These are phyloP conservation scores for Haplosporangium sp. DNA, from an alignment of 371 early-diverging fungal species.

Conservation along the genomic window DNA sequence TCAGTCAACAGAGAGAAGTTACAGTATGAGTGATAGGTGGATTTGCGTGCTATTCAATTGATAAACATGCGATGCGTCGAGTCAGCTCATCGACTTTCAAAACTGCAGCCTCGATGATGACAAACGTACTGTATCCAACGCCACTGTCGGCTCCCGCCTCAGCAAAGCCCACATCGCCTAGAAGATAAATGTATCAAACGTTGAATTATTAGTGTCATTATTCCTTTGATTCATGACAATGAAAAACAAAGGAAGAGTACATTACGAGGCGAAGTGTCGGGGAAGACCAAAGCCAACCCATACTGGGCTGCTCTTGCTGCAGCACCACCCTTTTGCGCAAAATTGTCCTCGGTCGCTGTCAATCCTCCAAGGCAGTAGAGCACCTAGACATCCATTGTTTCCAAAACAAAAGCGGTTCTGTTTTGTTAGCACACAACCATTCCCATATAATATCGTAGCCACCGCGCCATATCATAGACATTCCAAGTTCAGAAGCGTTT, in stretches of 20 bases:
- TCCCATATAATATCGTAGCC: too few species aligned
- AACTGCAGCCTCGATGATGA: too few species aligned
- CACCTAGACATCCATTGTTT: slow-evolving; percentile 14
- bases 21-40: not conserved
- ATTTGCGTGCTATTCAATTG: too few species aligned
- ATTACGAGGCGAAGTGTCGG: slow-evolving; percentile 90
- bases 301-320: slow-evolving; percentile 71
- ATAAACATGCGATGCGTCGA: not conserved
- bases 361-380: slow-evolving; percentile 79
- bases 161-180: slow-evolving; percentile 33
- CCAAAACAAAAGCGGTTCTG: not conserved
- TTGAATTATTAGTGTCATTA: too few species aligned
- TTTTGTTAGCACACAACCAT: not conserved
- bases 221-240: too few species aligned
- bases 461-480: too few species aligned
- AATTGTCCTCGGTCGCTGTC: slow-evolving; percentile 89
- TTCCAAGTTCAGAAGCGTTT: too few species aligned
- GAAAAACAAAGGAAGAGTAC: not conserved
- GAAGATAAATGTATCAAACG: not conserved
- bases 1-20: not conserved
- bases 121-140: slow-evolving; percentile 38
- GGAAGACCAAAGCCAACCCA: slow-evolving; percentile 80
- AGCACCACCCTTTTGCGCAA: slow-evolving; percentile 88
- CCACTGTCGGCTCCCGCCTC: slow-evolving; percentile 17
- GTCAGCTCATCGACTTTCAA: too few species aligned